These are phyloP conservation scores for Tremella mesenterica DNA, from an alignment of 768 basidiomycete species.

Conservation along the genomic window DNA sequence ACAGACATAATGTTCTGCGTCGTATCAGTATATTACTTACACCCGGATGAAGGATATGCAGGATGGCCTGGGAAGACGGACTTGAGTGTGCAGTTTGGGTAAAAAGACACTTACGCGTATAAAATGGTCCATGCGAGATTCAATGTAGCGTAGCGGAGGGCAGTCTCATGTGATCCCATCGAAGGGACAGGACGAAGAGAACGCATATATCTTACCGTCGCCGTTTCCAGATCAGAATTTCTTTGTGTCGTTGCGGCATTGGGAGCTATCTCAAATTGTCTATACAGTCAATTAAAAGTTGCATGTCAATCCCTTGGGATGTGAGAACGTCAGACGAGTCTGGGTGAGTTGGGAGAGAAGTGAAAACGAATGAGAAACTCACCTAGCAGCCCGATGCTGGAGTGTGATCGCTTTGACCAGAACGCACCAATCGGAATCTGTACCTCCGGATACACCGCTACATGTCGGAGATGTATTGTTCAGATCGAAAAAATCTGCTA, in stretches of 20 bases:
- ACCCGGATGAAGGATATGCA: no score
- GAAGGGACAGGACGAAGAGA: background rate
- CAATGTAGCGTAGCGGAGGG: background rate
- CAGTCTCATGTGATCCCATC: background rate
- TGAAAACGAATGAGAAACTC: no score
- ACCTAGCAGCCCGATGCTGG: background rate
- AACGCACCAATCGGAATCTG: background rate
- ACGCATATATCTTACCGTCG: background rate
- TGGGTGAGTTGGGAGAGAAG: background rate
- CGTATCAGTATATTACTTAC: no score
- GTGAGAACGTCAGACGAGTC: no score
- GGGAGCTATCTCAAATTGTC: background rate
- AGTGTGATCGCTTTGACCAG: background rate
- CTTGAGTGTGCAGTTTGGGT: no score
- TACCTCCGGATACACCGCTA: background rate
- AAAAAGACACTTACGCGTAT: no score
- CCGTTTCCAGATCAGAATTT: background rate
- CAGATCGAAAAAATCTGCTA: conserved; percentile 13
- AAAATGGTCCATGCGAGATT: background rate
- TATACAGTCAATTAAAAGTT: no score
- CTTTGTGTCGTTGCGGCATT: background rate
- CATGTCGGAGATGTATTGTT: background rate
- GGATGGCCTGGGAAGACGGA: no score
- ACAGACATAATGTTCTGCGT: background rate
- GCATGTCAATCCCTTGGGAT: background rate